These are phyloP conservation scores for Fibroporia radiculosa DNA, from an alignment of 768 basidiomycete species.

Conservation along the genomic window DNA sequence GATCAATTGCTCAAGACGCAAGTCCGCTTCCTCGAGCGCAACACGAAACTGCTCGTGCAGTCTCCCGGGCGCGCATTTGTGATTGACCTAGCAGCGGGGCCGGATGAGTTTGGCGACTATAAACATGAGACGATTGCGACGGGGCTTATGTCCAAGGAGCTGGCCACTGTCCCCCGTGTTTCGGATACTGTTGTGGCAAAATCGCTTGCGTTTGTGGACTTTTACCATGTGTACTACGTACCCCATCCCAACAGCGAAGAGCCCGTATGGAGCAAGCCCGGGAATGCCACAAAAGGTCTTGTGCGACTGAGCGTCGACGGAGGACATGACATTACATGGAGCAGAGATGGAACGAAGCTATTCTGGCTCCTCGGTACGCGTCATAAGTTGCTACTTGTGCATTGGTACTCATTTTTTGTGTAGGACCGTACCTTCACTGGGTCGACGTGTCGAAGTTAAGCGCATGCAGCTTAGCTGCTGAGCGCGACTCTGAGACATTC, in stretches of 20 bases:
- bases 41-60: slow-evolving; percentile 51
- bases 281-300: slow-evolving; percentile 53
- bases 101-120: slow-evolving; percentile 41
- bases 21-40: slow-evolving; percentile 48
- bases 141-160: slow-evolving; percentile 51
- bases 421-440: slow-evolving; percentile 59
- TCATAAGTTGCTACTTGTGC: not conserved
- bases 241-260: slow-evolving; percentile 33
- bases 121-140: slow-evolving; percentile 39
- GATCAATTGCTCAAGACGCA: slow-evolving; percentile 33
- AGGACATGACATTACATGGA: slow-evolving; percentile 63
- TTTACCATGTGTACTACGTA: slow-evolving; percentile 57
- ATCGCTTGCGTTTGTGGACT: slow-evolving; percentile 57
- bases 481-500: slow-evolving; percentile 43
- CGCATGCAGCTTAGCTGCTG: slow-evolving; percentile 40
- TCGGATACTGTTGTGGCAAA: slow-evolving; percentile 4
- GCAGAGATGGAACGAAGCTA: slow-evolving; percentile 51
- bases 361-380: slow-evolving; percentile 69
- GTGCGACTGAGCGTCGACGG: slow-evolving; percentile 64
- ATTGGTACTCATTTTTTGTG: not conserved
- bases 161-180: slow-evolving; percentile 35
- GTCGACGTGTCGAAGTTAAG: slow-evolving; percentile 46
- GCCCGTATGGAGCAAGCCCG: slow-evolving; percentile 63
- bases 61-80: slow-evolving; percentile 41
- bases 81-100: slow-evolving; percentile 41